Percentiles rank a stretch among this genome's conserved stretches.
phyloP scores from a whole-genome alignment of 768 basidiomycete species.

The Rhodosporidiobolus sp. region DNA sequence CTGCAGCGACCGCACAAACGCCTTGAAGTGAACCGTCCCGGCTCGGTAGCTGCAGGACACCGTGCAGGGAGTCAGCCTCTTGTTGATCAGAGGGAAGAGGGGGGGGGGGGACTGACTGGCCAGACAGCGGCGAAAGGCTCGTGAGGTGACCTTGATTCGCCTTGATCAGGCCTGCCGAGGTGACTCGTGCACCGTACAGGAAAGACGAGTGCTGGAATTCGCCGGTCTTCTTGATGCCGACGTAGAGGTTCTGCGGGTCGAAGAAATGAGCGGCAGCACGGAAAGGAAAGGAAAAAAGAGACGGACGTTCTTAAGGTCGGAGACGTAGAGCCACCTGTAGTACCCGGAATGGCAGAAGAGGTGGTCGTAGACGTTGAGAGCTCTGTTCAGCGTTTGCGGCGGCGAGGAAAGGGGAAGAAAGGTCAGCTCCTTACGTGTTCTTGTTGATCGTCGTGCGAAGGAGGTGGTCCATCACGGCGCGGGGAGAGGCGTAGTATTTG shows the following conservation, averaged over 20 bases:
- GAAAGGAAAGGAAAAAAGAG: neutral
- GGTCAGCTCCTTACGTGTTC: conserved; percentile 30
- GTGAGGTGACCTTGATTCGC: conserved; percentile 38
- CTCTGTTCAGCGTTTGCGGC: neutral
- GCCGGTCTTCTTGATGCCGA: conserved; percentile 51
- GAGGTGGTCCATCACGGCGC: conserved; percentile 47
- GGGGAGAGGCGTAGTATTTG: conserved; percentile 43
- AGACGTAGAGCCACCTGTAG: conserved; percentile 27
- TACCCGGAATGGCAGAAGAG: conserved; percentile 44
- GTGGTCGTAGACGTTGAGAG: conserved; percentile 11
- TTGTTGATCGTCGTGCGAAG: conserved; percentile 48
- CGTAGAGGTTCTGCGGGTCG: conserved; percentile 42
- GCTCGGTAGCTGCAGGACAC: no score
- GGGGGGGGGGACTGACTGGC: conserved; percentile 9
- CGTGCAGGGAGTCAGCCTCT: no score
- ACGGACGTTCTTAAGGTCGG: conserved; percentile 20
- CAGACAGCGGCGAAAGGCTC: conserved; percentile 37
- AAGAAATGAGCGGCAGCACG: neutral
- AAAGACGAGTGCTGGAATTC: conserved; percentile 51
- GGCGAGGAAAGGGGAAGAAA: neutral
- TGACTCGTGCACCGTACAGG: conserved; percentile 41
- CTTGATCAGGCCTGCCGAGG: conserved; percentile 38
- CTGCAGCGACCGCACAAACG: conserved; percentile 33
- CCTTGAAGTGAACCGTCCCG: conserved; percentile 43
- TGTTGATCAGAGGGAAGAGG: no score